Evolutionary conservation across 2,329 filamentous ascomycete species (phyloP).

Genomic region (Xylaria sp.): DNA sequence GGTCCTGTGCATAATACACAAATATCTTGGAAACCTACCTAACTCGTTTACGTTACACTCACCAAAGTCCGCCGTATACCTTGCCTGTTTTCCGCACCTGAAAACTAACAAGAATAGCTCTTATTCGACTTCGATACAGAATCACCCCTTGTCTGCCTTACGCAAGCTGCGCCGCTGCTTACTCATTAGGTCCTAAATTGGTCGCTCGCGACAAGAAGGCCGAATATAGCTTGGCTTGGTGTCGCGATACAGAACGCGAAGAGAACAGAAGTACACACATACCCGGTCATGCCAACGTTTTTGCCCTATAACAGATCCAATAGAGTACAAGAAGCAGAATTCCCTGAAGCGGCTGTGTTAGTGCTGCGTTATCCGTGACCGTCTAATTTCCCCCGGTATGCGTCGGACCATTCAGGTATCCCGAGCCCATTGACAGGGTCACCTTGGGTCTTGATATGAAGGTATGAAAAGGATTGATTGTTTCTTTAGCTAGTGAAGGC

Average conservation of each 20-base stretch:
- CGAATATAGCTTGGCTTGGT: constrained; percentile 62
- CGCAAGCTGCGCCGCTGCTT: constrained; percentile 58
- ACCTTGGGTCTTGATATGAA: too few species aligned
- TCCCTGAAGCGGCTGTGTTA: constrained; percentile 65
- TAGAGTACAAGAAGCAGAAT: constrained; percentile 54
- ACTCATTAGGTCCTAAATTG: constrained; percentile 54
- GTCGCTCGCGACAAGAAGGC: constrained; percentile 53
- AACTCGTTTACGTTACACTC: not conserved
- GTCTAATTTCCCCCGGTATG: constrained; percentile 61
- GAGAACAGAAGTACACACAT: constrained; percentile 58
- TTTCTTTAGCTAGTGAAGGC: too few species aligned
- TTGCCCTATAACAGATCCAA: constrained; percentile 47
- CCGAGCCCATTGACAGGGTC: constrained; percentile 57
- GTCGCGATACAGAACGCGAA: constrained; percentile 63
- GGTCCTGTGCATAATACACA: constrained; percentile 26
- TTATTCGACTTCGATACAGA: constrained; percentile 60
- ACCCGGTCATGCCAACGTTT: constrained; percentile 51
- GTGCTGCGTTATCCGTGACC: constrained; percentile 65
- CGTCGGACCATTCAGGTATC: constrained; percentile 64
- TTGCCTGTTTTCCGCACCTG: too few species aligned
- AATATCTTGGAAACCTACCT: constrained; percentile 11
- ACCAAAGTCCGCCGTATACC: not conserved
- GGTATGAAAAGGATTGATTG: too few species aligned
- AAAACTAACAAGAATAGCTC: constrained; percentile 46
- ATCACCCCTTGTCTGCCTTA: constrained; percentile 54